Base-by-base conservation (phyloP, 805 yeast genomes). In the Myxozyma lipomycoides region DNA sequence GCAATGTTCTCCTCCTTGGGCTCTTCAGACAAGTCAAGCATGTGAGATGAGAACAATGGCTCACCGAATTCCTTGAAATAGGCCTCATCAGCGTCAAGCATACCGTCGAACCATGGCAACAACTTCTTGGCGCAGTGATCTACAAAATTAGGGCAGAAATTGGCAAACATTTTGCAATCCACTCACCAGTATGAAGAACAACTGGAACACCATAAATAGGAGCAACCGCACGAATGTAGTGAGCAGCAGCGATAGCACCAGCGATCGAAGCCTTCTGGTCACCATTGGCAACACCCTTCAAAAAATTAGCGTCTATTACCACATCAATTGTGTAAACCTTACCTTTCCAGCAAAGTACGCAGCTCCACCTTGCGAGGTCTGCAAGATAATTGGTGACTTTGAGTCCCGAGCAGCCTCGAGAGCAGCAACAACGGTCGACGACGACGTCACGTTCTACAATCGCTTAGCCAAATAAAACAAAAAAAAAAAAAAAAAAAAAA, bases 51-150 rank as follows among this genome's bases (percentile, higher is more conserved):
- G 84, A 88, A 93, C 70, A 93, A 78, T 64, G 98, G 98, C 74
- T 84, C 90, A 66, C 96, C 96, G 78, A 82, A 84, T 61, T 69
- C 70, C 73, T 78, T 81, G 78, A 72, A 93, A 81, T 86, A 86
- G 61, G 79, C 95, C 81, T 93, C 97, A 70, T 93, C 98, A 60
- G 96, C 98, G 47, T 76, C 86, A 66, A 93, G 81, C 95, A 93
- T 84, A 71, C 98, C 98, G 69, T 93, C 98, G 73, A 84, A 85
- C 98, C 98, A 93, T 68, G 95, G 97, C 68, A 93, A 81, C 69
- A 93, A 80, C 78, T 93, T 93, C 79, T 87, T 82, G 69, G 98
- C 98, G 80, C 98, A 93, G 78, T 93, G 98, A 77, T 93, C 98
- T n/a, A n/a, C n/a, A n/a, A n/a, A 43, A n/a, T n/a, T n/a, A n/a